Evolutionary conservation across 352 stramenopile species (phyloP).

Genomic region (Pythium dissimile): DNA sequence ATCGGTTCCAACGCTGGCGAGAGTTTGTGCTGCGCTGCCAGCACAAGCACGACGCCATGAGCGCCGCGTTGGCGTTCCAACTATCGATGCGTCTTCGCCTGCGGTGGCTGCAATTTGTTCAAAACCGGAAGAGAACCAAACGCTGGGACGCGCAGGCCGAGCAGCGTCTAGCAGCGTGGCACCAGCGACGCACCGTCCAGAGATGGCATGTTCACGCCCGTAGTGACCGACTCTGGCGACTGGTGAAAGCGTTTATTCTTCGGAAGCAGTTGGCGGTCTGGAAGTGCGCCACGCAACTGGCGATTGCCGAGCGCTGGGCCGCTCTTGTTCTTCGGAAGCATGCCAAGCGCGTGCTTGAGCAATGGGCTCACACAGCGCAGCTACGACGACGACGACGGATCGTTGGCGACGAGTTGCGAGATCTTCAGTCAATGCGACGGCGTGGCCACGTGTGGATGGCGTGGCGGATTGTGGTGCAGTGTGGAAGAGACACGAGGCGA

Average conservation of each 20-base stretch:
- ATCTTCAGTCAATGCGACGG: neutral
- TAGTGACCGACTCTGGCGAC: neutral
- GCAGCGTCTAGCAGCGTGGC: neutral
- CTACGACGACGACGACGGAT: neutral
- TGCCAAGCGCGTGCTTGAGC: conserved; percentile 24
- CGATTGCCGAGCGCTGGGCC: too few relatives aligned
- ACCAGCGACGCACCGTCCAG: conserved; percentile 6
- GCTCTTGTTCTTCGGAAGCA: too few relatives aligned
- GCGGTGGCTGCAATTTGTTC: conserved; percentile 6
- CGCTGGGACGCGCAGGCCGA: neutral
- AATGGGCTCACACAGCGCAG: neutral
- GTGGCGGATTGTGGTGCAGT: conserved; percentile 3
- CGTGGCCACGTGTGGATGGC: neutral
- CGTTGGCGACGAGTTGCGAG: neutral
- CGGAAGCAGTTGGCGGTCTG: conserved; percentile 36
- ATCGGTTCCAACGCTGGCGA: neutral
- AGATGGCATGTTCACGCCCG: conserved; percentile 21
- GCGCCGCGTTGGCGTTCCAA: neutral
- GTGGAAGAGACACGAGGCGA: neutral
- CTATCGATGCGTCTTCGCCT: neutral
- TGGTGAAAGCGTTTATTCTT: conserved; percentile 30
- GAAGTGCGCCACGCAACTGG: conserved; percentile 25
- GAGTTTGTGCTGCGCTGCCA: neutral
- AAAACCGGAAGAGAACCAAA: neutral
- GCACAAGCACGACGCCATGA: neutral